Evolutionary conservation across 345 rosid species (phyloP).

Genomic region (Cardamine chenopodiifolia): DNA sequence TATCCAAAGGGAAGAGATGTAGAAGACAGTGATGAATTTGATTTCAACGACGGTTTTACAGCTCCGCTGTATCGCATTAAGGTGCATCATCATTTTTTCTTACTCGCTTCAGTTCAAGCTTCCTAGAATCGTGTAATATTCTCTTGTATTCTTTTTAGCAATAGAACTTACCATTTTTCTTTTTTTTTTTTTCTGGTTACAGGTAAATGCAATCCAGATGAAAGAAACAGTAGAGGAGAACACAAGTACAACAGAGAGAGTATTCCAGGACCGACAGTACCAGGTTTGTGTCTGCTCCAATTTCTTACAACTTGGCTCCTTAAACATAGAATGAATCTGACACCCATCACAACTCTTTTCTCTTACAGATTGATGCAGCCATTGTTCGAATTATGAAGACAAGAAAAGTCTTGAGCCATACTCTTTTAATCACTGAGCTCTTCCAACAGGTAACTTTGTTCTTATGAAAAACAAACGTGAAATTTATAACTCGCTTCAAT

Average conservation of each 20-base stretch:
- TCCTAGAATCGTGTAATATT: background rate
- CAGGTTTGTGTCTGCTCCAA: constrained; percentile 57
- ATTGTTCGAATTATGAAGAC: constrained; percentile 99
- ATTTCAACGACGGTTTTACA: constrained; percentile 76
- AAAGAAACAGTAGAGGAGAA: constrained; percentile 99
- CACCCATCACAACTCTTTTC: background rate
- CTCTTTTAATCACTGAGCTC: constrained; percentile 97
- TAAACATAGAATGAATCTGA: constrained; percentile 6
- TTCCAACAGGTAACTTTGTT: constrained; percentile 83
- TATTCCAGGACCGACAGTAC: constrained; percentile 97
- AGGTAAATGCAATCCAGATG: constrained; percentile 99
- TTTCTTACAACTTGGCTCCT: background rate
- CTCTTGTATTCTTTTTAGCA: background rate
- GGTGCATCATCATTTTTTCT: constrained; percentile 45
- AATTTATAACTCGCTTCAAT: background rate
- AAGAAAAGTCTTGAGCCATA: constrained; percentile 93
- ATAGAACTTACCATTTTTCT: background rate
- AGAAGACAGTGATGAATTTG: constrained; percentile 83
- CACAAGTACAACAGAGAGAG: constrained; percentile 96
- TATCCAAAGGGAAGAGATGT: constrained; percentile 93
- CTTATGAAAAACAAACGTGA: background rate
- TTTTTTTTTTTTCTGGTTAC: constrained; percentile 38
- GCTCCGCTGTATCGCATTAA: constrained; percentile 88
- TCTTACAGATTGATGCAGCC: constrained; percentile 90
- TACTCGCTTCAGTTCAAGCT: constrained; percentile 1